These are phyloP conservation scores for Alternaria metachromatica DNA, from an alignment of 2,329 filamentous ascomycete species.

Conservation along the genomic window DNA sequence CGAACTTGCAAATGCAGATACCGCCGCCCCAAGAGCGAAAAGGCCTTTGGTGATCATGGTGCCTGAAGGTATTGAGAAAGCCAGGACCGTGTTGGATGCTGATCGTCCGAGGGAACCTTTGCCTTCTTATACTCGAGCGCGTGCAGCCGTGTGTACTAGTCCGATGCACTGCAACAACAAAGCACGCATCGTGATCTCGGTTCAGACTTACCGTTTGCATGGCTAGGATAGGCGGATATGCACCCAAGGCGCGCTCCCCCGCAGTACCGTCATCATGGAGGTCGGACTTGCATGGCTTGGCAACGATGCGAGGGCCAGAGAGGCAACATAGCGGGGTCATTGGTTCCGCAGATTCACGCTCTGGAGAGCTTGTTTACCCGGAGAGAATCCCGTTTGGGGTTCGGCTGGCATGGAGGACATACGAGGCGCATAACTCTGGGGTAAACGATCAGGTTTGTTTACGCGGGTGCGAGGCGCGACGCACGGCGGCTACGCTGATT, in stretches of 20 bases:
- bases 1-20: slow-evolving; percentile 23
- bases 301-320: slow-evolving; percentile 12
- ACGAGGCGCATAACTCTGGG: slow-evolving; percentile 11
- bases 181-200: slow-evolving; percentile 2
- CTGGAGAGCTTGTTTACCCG: slow-evolving; percentile 10
- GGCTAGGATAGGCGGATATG: slow-evolving; percentile 7
- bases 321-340: slow-evolving; percentile 20
- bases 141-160: neutral
- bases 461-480: neutral
- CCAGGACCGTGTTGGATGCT: slow-evolving; percentile 7
- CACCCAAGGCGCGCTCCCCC: slow-evolving; percentile 30
- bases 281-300: slow-evolving; percentile 20
- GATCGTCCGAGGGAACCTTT: neutral
- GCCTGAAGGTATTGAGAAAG: slow-evolving; percentile 8
- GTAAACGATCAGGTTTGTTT: slow-evolving; percentile 7
- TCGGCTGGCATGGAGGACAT: neutral
- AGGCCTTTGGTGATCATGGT: slow-evolving; percentile 34
- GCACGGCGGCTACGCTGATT: neutral
- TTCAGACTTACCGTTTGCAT: slow-evolving; percentile 12
- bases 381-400: slow-evolving; percentile 17
- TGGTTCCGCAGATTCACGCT: slow-evolving; percentile 2
- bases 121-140: slow-evolving; percentile 18
- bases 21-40: slow-evolving; percentile 30
- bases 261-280: slow-evolving; percentile 22
- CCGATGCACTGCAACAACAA: neutral